These are phyloP conservation scores for Discostella pseudostelligera DNA, from an alignment of 108 stramenopile species.

Conservation along the genomic window DNA sequence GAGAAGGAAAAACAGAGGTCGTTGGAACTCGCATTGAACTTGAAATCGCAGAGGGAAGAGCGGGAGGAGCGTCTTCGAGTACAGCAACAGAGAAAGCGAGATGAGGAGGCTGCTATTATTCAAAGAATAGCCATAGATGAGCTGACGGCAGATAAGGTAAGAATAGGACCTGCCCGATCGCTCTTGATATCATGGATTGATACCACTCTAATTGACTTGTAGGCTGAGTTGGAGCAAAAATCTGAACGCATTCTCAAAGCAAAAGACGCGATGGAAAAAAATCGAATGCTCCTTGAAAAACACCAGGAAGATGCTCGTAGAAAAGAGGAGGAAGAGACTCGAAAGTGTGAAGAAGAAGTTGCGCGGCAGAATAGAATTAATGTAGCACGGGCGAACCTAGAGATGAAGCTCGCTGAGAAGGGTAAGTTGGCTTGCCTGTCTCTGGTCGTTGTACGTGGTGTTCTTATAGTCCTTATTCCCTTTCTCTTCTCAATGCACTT, in stretches of 20 bases:
- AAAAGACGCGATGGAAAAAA: conserved; percentile 42
- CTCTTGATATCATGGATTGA: neutral
- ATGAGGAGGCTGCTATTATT: conserved; percentile 44
- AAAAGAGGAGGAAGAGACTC: conserved; percentile 40
- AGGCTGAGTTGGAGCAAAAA: conserved; percentile 33
- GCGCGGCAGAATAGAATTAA: conserved; percentile 50
- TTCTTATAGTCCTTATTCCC: conserved; percentile 4
- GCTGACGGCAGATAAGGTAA: conserved; percentile 12
- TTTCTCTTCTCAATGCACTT: neutral
- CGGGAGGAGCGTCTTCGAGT: conserved; percentile 14
- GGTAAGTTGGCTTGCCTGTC: conserved; percentile 12
- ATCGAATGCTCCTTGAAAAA: conserved; percentile 25
- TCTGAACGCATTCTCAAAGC: conserved; percentile 30
- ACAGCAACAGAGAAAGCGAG: conserved; percentile 21
- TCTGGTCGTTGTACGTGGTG: neutral
- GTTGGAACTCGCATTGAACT: conserved; percentile 28
- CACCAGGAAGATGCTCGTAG: conserved; percentile 32
- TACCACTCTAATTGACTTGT: neutral
- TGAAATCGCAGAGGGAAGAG: conserved; percentile 40
- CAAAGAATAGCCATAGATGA: conserved; percentile 45
- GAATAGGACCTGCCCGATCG: neutral
- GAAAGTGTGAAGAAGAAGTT: conserved; percentile 48
- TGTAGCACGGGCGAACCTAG: conserved; percentile 50
- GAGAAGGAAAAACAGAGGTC: conserved; percentile 24
- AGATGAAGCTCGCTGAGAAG: conserved; percentile 62